Base-by-base conservation (phyloP, 192 early-diverging fungal genomes). In the Umbelopsis isabellina region DNA sequence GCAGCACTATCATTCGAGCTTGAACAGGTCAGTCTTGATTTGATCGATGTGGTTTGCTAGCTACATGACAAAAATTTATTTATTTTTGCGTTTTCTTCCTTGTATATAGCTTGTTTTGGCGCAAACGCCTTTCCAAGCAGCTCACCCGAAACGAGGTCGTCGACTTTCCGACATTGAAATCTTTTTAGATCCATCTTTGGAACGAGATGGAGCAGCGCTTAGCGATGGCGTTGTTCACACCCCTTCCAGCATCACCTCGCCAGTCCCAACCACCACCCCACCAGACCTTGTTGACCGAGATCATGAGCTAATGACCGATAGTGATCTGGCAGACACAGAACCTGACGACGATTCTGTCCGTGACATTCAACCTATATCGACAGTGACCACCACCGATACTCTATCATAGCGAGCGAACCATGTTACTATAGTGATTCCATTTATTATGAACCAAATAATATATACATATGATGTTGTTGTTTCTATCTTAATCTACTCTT, bases 101-200 rank as follows among this genome's bases (percentile, higher is more conserved):
- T 35, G 21, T 21, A 69, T 21, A 69, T 70, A 78, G 76, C 69
- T 78, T 58, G 71, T 67, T 46, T 61, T 73, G 44, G 45, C 48
- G 25, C 48, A 67, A 44, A 49, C 66, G n/a, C 70, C 69, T 22
- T 61, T 69, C 49, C 46, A 33, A n/a, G 16, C 46, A 20, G 64
- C 72, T 15, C 23, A 46, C 5, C 52, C 46, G 5, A 65, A 35
- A 23, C 64, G 73, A 16, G 51, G 66, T 20, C 67, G 70, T 47
- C 48, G 71, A 46, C 49, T 78, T 12, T 78, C 76, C 13, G 76
- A 78, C 21, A 70, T 78, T 25, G 73, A 78, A 23, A 78, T 78
- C 46, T 73, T 72, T 2, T 69, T 73, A 47, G 71, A 78, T 4
- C 47, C 61, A 23, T 49, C 65, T 1, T 25, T 76, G 47, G 65